Evolutionary conservation across 2,329 filamentous ascomycete genomes (phyloP), one percentile per base, ranked within the genome.

Genomic region (Colletotrichum destructivum): DNA sequence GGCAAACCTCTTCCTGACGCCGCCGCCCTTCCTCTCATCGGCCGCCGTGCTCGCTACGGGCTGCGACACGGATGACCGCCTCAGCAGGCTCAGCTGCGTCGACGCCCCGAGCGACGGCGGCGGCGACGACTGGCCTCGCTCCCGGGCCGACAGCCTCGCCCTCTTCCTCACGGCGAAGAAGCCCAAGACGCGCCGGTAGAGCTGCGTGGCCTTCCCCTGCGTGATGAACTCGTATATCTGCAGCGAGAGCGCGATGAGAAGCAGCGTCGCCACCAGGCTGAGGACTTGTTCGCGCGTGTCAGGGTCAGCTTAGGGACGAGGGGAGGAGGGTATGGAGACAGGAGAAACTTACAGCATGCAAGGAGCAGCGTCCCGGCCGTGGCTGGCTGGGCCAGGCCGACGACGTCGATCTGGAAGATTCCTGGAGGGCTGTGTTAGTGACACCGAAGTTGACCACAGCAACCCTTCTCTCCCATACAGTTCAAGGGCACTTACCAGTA

Each of bases 201-300:
- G 26, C 5, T 55, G 65, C 40, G 18, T 57, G 0, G 66, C 66
- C 49, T 59, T 56, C 0, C 68, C 68, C 4, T 59, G 60, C 1
- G 71, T 60, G 51, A 73, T 42, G 52, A 74, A 64, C 21, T 74
- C 71, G 31, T 73, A 73, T 2, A 74, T 66, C 16, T 71, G 51
- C 0, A 74, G 57, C 1, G 73, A 73, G 4, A 74, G n/a, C 6
- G 60, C 62, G 44, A 73, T 73, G 40, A 74, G 67, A 1, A 73
- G 21, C 1, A 72, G 12, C 2, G 73, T 74, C 23, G 59, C 73
- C 4, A 74, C 35, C 0, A 74, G 73, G 23, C 71, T 74, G 2
- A 73, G 60, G 1, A 73, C 73, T 74, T 62, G 52, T 68, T 6
- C 2, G 3, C 1, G 12, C 26, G 3, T n/a, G 46, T 62, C 6